Base-by-base conservation (phyloP, 192 early-diverging fungal genomes). In the Gryganskiella cystojenkinii region DNA sequence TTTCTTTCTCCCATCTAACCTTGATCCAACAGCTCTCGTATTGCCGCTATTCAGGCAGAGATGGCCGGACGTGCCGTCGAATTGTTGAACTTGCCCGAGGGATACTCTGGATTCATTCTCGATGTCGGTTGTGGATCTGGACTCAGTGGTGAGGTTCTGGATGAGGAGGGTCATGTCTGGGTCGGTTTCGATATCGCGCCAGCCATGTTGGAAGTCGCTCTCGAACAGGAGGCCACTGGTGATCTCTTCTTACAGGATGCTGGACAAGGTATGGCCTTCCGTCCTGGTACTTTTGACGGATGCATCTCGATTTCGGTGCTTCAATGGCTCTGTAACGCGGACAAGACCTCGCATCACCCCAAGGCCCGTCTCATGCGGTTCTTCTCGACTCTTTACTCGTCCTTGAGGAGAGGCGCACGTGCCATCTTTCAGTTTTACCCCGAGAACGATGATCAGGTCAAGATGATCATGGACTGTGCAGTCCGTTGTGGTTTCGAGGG, bases 261-360 rank as follows among this genome's bases (percentile, higher is more conserved):
- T 73, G 96, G 98, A 8, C 95, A 97, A 59, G 98, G 96, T 14
- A 79, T 99, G 76, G 92, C 88, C 11, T 99, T 93, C 81, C 87
- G 97, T 6, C 95, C 97, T 3, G 98, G 98, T 56, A 92, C 94
- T 34, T 99, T 99, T 85, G 98, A 99, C 66, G 98, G 96, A 27
- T 70, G 58, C 33, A 67, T 52, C 53, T 94, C 92, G 71, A 90
- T 99, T 43, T 99, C 98, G 0, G 96, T 97, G 5, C 72, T 99
- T 31, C 98, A 99, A 81, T 99, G 96, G 98, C 90, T 99, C 28
- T 99, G 96, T 74, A 99, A 99, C 76, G 96, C 98, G 8, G 98
- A 99, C 85, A 93, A 93, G 70, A 78, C 85, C n/a, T 89, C 89
- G 64, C 93, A 99, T 72, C 84, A 88, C 56, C 98, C 98, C 24